Evolutionary conservation across 2,329 filamentous ascomycete species (phyloP), one percentile per base, ranked within the genome.

Genomic region (Paraphoma sp.): DNA sequence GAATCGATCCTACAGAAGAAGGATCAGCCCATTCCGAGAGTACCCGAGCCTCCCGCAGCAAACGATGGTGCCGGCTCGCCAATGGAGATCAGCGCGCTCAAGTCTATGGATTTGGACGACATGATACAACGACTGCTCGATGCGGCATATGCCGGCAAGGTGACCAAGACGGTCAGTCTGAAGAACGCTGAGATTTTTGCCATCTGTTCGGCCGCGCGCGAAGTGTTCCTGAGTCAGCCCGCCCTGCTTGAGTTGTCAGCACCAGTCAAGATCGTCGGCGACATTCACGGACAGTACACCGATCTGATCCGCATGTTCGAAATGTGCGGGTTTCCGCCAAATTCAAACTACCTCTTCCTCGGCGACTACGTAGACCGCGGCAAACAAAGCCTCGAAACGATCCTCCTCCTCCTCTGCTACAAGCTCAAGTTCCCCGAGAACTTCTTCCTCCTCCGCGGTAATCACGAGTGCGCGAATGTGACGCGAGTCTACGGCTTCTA

Each of bases 381-480:
- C 68, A 98, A 98, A 82, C 93, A 97, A 77, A 96, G 92, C 42
- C 82, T 98, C 58, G 94, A 98, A 79, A 98, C 94, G 0, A 98
- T 98, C 62, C 84, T 97, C 5, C 85, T 98, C 43, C 83, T 98
- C 42, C 83, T 98, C 59, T 97, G 93, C 83, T 98, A 97, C 82
- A 98, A 98, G 82, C 86, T 98, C 75, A 96, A 97, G 76, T 97
- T 91, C 70, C 94, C 94, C 8, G 92, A 97, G 79, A 98, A 98
- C 81, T 98, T 98, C 79, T 98, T 98, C 80, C 81, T 98, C 46
- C 83, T 98, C 18, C 89, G 94, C 55, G 94, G 94, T 53, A 98
- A 98, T 73, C 94, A 98, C 78, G 94, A 98, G 77, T 97, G 94
- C 78, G 94, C 94, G 68, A 97, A 96, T 65, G 93, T 98, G 51